A percentile compares a stretch with the other conserved stretches of the same genome.
Conservation (phyloP, 148 eudicot species). For the Limonium bicolor region DNA sequence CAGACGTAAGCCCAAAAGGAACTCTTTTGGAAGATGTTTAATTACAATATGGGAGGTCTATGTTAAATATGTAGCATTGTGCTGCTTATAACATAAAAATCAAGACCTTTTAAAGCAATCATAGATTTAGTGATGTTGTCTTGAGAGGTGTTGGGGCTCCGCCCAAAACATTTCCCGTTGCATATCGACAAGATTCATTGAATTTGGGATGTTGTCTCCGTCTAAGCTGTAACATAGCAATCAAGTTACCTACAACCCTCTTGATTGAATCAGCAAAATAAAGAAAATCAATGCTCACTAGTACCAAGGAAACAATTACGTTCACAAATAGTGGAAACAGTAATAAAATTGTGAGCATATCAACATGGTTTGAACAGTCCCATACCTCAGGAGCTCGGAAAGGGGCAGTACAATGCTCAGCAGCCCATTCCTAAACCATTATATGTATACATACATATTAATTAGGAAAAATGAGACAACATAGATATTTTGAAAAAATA, state of each 20-base stretch:
- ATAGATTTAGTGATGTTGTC: too few relatives aligned
- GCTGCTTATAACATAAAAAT: too few relatives aligned
- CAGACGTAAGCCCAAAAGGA: too few relatives aligned
- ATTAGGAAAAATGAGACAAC: not conserved
- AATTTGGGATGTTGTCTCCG: constrained; percentile 91
- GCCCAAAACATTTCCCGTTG: constrained; percentile 42
- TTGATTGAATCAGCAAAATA: constrained; percentile 45
- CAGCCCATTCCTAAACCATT: constrained; percentile 82
- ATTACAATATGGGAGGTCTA: too few relatives aligned
- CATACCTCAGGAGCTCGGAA: constrained; percentile 94
- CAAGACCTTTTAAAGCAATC: too few relatives aligned
- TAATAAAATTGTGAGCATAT: too few relatives aligned
- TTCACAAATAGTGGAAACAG: too few relatives aligned
- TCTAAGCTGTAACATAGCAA: constrained; percentile 89
- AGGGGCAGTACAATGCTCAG: constrained; percentile 95
- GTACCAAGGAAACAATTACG: too few relatives aligned
- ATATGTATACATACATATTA: not conserved
- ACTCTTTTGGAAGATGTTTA: too few relatives aligned
- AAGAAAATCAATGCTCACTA: too few relatives aligned
- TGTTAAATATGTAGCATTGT: too few relatives aligned
- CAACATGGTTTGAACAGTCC: constrained; percentile 93
- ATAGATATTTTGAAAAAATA: not conserved
- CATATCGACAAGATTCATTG: constrained; percentile 73
- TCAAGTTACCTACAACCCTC: constrained; percentile 90
- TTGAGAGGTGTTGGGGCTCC: constrained; percentile 16